These are phyloP conservation scores for Nakaseomyces nivariensis DNA, from an alignment of 1,139 yeast species.

Conservation along the genomic window DNA sequence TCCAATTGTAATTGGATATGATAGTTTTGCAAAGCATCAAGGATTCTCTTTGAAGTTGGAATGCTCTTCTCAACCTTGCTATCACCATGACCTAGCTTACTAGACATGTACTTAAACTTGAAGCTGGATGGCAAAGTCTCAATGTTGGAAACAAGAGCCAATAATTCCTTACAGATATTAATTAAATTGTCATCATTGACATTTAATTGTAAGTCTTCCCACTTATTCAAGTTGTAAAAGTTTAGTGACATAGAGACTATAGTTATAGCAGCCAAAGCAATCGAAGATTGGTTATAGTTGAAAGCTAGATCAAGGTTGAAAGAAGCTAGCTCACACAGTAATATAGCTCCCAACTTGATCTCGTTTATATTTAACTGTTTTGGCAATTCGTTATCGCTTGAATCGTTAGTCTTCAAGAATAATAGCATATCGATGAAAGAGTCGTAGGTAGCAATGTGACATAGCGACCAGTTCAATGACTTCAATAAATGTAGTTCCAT, in stretches of 20 bases:
- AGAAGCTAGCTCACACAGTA: slow-evolving; percentile 55
- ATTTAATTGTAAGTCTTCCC: slow-evolving; percentile 14
- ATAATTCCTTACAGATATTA: slow-evolving; percentile 11
- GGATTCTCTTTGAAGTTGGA: slow-evolving; percentile 5
- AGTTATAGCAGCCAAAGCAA: slow-evolving; percentile 46
- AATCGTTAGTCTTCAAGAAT: slow-evolving; percentile 29
- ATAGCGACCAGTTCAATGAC: slow-evolving; percentile 22
- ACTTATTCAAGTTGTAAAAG: slow-evolving; percentile 13
- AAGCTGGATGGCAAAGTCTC: slow-evolving; percentile 25
- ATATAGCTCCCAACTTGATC: slow-evolving; percentile 46
- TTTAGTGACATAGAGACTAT: slow-evolving; percentile 17
- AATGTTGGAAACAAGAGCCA: slow-evolving; percentile 10
- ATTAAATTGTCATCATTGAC: slow-evolving; percentile 9
- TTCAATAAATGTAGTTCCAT: slow-evolving; percentile 61
- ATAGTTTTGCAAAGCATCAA: slow-evolving; percentile 12
- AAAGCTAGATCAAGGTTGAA: slow-evolving; percentile 53
- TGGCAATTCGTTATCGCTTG: slow-evolving; percentile 9
- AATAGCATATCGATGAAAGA: slow-evolving; percentile 46
- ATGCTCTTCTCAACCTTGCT: background rate
- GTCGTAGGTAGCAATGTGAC: slow-evolving; percentile 46
- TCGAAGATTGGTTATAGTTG: slow-evolving; percentile 44
- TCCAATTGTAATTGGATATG: slow-evolving; percentile 16
- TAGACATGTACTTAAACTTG: slow-evolving; percentile 20
- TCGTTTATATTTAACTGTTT: slow-evolving; percentile 32
- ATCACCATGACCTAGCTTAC: slow-evolving; percentile 5